phyloP scores from a whole-genome alignment of 1,139 yeast species.

The Geotrichum klebahnii region DNA sequence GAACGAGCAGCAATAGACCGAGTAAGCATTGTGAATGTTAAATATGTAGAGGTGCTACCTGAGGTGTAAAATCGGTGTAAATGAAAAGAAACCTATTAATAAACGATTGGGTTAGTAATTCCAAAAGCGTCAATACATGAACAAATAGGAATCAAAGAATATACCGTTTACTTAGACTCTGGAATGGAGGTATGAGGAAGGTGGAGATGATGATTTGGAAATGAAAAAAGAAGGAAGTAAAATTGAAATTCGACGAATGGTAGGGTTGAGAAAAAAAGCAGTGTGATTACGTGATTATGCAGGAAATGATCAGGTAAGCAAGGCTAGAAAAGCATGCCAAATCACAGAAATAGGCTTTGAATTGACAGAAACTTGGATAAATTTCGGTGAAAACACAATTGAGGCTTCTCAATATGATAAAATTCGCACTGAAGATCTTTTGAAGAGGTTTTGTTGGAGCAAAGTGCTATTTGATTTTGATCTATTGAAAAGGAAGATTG shows the following conservation, averaged over 20 bases:
- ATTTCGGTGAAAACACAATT: too few relatives aligned
- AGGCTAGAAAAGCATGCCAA: too few relatives aligned
- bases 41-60: neutral
- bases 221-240: slow-evolving; percentile 10
- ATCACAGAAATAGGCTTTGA: too few relatives aligned
- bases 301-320: too few relatives aligned
- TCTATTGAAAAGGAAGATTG: neutral
- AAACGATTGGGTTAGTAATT: neutral
- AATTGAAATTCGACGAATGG: slow-evolving; percentile 20
- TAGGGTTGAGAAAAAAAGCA: slow-evolving; percentile 18
- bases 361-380: too few relatives aligned
- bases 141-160: neutral
- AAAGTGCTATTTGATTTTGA: neutral
- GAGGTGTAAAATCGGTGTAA: slow-evolving; percentile 7
- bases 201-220: slow-evolving; percentile 5
- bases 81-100: neutral
- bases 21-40: slow-evolving; percentile 19
- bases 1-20: slow-evolving; percentile 22
- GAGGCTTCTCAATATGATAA: neutral
- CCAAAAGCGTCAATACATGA: neutral
- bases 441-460: neutral
- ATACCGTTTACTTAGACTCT: slow-evolving; percentile 13
- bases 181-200: slow-evolving; percentile 8
- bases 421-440: neutral
- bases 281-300: neutral